Percentiles rank a stretch among this genome's conserved stretches.
Conservation (phyloP, 345 rosid genomes). For the Durio zibethinus region DNA sequence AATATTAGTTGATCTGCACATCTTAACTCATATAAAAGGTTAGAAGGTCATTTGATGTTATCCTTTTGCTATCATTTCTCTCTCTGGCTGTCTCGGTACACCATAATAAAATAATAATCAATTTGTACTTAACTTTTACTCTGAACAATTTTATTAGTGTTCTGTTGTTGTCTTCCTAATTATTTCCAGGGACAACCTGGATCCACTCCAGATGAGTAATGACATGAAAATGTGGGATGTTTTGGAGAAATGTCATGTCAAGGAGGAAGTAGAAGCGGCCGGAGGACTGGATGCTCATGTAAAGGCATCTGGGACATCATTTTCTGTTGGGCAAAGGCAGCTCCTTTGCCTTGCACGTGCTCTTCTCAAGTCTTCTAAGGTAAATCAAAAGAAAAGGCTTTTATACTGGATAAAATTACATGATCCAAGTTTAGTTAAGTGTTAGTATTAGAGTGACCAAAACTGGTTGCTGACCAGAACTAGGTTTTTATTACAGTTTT, state of each 20-base stretch:
- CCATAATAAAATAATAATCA: neutral
- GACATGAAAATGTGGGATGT: constrained; percentile 67
- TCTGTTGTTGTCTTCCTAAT: neutral
- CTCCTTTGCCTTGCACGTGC: constrained; percentile 91
- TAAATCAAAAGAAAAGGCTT: constrained; percentile 15
- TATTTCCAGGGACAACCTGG: constrained; percentile 68
- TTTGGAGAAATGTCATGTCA: constrained; percentile 75
- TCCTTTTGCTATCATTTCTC: neutral
- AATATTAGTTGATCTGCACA: neutral
- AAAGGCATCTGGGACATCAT: constrained; percentile 63
- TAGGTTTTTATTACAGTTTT: neutral
- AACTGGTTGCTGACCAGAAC: neutral
- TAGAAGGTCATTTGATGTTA: neutral
- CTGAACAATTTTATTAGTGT: neutral
- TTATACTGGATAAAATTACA: neutral
- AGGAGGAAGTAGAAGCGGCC: constrained; percentile 67
- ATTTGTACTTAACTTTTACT: neutral
- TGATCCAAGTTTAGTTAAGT: neutral
- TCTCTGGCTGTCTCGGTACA: neutral
- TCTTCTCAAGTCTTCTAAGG: constrained; percentile 83
- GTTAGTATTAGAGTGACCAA: neutral
- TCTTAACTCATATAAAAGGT: neutral
- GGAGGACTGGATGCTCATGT: constrained; percentile 69
- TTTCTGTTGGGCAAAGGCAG: constrained; percentile 92
- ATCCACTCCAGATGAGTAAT: constrained; percentile 51